These are phyloP conservation scores for Brassica juncea DNA, from an alignment of 345 rosid species.

Conservation along the genomic window DNA sequence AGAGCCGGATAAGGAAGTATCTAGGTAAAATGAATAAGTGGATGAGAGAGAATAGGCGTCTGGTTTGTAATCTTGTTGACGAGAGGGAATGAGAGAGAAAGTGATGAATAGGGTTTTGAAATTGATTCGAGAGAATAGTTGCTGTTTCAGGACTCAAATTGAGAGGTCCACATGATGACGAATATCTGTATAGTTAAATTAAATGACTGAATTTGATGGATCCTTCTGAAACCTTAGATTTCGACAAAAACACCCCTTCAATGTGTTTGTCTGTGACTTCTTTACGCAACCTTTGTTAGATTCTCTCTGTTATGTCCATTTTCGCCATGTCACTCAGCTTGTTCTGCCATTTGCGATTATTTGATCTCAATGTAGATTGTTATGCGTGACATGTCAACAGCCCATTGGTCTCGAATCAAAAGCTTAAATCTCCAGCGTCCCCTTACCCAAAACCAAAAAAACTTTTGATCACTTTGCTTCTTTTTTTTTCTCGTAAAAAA, in stretches of 20 bases:
- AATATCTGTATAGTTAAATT: constrained; percentile 26
- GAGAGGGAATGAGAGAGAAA: constrained; percentile 33
- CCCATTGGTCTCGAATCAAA: constrained; percentile 33
- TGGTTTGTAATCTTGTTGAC: constrained; percentile 32
- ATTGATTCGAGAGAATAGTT: constrained; percentile 31
- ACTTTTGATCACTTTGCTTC: not conserved
- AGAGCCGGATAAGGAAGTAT: constrained; percentile 31
- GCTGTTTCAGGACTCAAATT: constrained; percentile 37
- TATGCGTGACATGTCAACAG: constrained; percentile 19
- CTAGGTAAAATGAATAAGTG: constrained; percentile 34
- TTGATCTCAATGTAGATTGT: constrained; percentile 38
- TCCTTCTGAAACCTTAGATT: constrained; percentile 36
- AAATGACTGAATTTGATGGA: constrained; percentile 33
- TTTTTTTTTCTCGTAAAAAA: not conserved
- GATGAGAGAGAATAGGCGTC: constrained; percentile 34
- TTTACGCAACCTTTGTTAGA: constrained; percentile 35
- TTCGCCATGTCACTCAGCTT: constrained; percentile 34
- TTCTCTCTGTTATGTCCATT: constrained; percentile 29
- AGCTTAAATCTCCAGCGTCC: constrained; percentile 36
- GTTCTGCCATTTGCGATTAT: constrained; percentile 33
- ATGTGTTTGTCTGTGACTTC: constrained; percentile 33
- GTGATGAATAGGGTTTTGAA: constrained; percentile 32
- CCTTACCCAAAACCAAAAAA: constrained; percentile 29
- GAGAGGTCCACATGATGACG: constrained; percentile 38
- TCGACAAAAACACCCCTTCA: constrained; percentile 32